Conservation (phyloP, 768 basidiomycete species). For the Amanita muscaria region DNA sequence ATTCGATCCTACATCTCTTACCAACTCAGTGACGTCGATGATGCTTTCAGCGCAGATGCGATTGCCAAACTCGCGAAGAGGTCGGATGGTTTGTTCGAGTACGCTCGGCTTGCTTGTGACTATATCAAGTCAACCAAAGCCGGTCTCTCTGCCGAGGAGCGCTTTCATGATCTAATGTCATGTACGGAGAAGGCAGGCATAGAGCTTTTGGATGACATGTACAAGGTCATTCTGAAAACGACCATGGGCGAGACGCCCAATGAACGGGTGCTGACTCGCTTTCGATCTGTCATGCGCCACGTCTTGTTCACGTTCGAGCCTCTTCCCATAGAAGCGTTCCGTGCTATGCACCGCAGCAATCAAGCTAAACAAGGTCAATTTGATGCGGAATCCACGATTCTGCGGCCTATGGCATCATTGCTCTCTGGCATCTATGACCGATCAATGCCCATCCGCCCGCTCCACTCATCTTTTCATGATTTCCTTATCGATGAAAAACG, state of each 20-base stretch:
- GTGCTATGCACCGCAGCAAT: no score
- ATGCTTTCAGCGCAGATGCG: conserved; percentile 15
- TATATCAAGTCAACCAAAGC: conserved; percentile 14
- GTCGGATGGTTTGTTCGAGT: conserved; percentile 25
- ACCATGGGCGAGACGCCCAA: conserved; percentile 4
- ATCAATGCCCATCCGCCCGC: no score
- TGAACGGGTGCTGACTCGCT: not conserved
- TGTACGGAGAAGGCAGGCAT: not conserved
- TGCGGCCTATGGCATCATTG: not conserved
- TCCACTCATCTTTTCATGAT: no score
- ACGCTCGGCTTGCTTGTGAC: conserved; percentile 22
- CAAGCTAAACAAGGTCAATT: no score
- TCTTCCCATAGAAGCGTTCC: not conserved
- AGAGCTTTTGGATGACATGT: not conserved
- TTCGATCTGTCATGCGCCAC: not conserved
- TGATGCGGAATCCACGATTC: no score
- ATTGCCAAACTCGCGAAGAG: conserved; percentile 14
- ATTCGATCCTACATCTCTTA: conserved; percentile 6
- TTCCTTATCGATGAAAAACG: no score
- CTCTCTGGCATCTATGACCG: not conserved
- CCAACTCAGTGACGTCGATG: not conserved
- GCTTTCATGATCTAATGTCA: not conserved
- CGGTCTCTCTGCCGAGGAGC: conserved; percentile 3
- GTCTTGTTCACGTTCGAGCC: conserved; percentile 1
- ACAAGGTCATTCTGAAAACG: no score